phyloP scores from a whole-genome alignment of 164 flowering plant genomes.

The Kalanchoe fedtschenkoi region DNA sequence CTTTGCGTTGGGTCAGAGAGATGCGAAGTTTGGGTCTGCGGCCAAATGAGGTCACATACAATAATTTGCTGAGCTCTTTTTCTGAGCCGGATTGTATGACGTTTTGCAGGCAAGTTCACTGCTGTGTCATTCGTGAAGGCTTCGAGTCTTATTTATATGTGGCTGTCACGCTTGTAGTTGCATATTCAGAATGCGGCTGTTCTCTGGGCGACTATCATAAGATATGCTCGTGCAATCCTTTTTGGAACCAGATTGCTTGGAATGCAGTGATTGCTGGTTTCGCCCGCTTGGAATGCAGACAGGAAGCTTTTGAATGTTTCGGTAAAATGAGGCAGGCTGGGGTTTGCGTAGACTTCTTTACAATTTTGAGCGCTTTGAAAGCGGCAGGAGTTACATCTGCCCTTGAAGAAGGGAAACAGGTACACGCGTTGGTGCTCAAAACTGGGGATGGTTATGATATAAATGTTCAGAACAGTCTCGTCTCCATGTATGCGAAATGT shows the following conservation, averaged over 20 bases:
- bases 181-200: conserved; percentile 34
- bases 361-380: conserved; percentile 28
- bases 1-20: conserved; percentile 22
- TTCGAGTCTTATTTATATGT: conserved; percentile 26
- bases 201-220: conserved; percentile 25
- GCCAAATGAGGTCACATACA: conserved; percentile 34
- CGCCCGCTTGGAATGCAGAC: conserved; percentile 24
- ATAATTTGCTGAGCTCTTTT: conserved; percentile 37
- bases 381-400: conserved; percentile 32
- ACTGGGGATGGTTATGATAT: conserved; percentile 23
- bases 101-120: conserved; percentile 39
- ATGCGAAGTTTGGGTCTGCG: conserved; percentile 28
- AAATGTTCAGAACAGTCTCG: conserved; percentile 38
- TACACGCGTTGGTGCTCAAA: conserved; percentile 35
- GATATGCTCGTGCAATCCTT: conserved; percentile 16
- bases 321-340: conserved; percentile 29
- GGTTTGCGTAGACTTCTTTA: conserved; percentile 23
- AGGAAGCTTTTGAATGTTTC: conserved; percentile 30
- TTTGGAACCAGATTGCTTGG: conserved; percentile 37
- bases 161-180: conserved; percentile 28
- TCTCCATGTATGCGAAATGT: conserved; percentile 53
- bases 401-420: conserved; percentile 42
- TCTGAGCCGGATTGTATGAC: conserved; percentile 16
- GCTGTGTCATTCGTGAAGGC: conserved; percentile 31
- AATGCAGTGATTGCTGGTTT: conserved; percentile 48